Conservation (phyloP, 2,329 filamentous ascomycete genomes). For the Periglandula ipomoeae region DNA sequence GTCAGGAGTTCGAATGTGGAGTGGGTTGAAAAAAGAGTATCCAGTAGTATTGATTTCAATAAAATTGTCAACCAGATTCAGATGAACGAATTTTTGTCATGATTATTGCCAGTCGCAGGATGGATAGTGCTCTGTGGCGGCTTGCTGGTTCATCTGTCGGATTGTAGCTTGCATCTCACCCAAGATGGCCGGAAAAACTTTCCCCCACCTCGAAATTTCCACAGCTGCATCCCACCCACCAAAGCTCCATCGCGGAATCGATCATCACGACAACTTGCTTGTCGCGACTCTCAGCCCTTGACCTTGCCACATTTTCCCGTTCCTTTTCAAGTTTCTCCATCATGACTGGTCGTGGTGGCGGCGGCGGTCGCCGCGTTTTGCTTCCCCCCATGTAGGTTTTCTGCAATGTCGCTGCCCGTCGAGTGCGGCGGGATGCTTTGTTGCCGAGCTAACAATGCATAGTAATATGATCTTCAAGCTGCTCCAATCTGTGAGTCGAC, state of each 20-base stretch:
- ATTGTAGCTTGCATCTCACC: no score
- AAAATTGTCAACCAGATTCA: no score
- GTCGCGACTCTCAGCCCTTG: not conserved
- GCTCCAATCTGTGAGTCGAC: constrained; percentile 47
- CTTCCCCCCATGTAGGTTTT: constrained; percentile 43
- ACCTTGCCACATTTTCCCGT: not conserved
- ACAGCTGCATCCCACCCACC: not conserved
- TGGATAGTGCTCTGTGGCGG: no score
- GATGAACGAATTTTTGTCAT: not conserved
- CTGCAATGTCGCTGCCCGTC: constrained; percentile 3
- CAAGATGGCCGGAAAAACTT: constrained; percentile 5
- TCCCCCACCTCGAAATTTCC: constrained; percentile 7
- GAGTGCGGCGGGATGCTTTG: not conserved
- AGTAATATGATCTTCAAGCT: constrained; percentile 60
- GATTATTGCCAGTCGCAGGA: no score
- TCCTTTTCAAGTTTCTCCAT: constrained; percentile 3
- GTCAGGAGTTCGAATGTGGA: not conserved
- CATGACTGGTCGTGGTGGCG: constrained; percentile 53
- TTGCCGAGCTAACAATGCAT: constrained; percentile 15
- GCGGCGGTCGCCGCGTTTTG: constrained; percentile 50
- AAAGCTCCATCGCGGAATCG: constrained; percentile 2
- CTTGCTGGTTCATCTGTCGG: no score
- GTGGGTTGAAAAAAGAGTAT: no score
- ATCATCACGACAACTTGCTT: constrained; percentile 4
- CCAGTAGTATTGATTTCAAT: no score